A percentile compares a stretch with the other conserved stretches of the same genome.
These are phyloP conservation scores for Vitis vinifera DNA, from an alignment of 164 flowering plant genomes.

Conservation along the genomic window DNA sequence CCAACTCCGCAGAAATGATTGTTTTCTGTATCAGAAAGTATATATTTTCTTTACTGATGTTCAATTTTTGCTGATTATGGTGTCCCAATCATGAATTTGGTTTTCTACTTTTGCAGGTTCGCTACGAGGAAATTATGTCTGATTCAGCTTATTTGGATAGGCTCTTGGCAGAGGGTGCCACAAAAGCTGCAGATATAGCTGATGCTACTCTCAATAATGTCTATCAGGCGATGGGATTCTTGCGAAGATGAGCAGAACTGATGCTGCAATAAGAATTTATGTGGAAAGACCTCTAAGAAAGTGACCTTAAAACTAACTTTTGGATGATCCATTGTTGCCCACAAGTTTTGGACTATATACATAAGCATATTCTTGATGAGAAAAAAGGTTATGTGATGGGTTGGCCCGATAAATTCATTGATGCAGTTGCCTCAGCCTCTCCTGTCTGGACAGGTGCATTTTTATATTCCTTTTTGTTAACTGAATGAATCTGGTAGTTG, in stretches of 20 bases:
- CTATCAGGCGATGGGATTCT: slow-evolving; percentile 95
- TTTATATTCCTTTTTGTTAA: slow-evolving; percentile 19
- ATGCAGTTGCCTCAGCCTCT: slow-evolving; percentile 13
- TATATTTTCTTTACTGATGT: not conserved
- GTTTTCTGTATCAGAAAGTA: not conserved
- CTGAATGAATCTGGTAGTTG: slow-evolving; percentile 9
- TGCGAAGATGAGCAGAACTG: slow-evolving; percentile 50
- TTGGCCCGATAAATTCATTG: slow-evolving; percentile 17
- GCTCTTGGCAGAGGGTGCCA: slow-evolving; percentile 75
- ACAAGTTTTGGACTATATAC: slow-evolving; percentile 23
- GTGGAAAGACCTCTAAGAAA: slow-evolving; percentile 25
- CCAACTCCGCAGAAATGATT: not conserved
- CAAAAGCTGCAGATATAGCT: slow-evolving; percentile 71
- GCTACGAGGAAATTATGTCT: slow-evolving; percentile 75
- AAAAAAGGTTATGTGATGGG: slow-evolving; percentile 6
- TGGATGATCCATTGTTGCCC: slow-evolving; percentile 30
- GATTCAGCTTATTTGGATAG: slow-evolving; percentile 74
- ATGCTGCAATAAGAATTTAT: slow-evolving; percentile 18
- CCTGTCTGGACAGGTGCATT: slow-evolving; percentile 30
- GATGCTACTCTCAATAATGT: slow-evolving; percentile 79
- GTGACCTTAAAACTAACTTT: slow-evolving; percentile 32
- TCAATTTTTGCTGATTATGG: not conserved
- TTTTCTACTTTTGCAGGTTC: slow-evolving; percentile 48
- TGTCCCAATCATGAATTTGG: not conserved
- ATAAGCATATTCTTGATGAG: slow-evolving; percentile 25